Evolutionary conservation across 1,284 basidiomycete species (phyloP).

Genomic region (Chondrostereum purpureum): DNA sequence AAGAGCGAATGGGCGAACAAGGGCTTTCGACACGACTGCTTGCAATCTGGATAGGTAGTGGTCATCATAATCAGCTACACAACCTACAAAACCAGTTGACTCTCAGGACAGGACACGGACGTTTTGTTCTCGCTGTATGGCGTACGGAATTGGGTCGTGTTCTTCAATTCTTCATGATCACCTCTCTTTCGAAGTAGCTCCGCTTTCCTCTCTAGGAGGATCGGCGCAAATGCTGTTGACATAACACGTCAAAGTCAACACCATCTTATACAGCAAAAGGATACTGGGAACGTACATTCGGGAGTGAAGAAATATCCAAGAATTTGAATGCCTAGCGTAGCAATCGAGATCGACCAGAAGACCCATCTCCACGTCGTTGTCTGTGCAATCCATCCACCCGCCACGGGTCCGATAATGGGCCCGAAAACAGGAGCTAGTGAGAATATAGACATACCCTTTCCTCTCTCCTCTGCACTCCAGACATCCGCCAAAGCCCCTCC

Average conservation of each 20-base stretch:
- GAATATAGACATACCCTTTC: constrained; percentile 62
- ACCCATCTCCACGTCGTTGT: constrained; percentile 63
- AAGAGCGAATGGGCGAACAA: constrained; percentile 39
- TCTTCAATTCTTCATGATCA: constrained; percentile 28
- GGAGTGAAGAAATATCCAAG: constrained; percentile 51
- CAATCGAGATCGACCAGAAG: constrained; percentile 60
- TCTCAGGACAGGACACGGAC: constrained; percentile 4
- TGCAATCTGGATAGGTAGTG: constrained; percentile 18
- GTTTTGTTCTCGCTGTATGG: constrained; percentile 1
- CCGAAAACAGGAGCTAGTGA: constrained; percentile 41
- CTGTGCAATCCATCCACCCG: constrained; percentile 37
- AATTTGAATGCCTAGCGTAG: constrained; percentile 41
- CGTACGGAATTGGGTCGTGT: constrained; percentile 41
- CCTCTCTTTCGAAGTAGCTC: constrained; percentile 35
- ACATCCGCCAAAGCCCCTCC: constrained; percentile 69
- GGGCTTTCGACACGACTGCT: not conserved
- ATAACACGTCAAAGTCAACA: constrained; percentile 1
- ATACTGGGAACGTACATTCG: constrained; percentile 50
- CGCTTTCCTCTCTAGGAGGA: constrained; percentile 57
- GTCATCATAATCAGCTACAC: constrained; percentile 20
- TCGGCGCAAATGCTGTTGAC: constrained; percentile 59
- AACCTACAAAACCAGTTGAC: constrained; percentile 4
- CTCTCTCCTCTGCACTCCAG: constrained; percentile 64
- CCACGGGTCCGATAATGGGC: constrained; percentile 1
- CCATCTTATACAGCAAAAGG: not conserved